A percentile compares a stretch with the other conserved stretches of the same genome.
These are phyloP conservation scores for Metschnikowia cubensis DNA, from an alignment of 805 yeast species.

Conservation along the genomic window DNA sequence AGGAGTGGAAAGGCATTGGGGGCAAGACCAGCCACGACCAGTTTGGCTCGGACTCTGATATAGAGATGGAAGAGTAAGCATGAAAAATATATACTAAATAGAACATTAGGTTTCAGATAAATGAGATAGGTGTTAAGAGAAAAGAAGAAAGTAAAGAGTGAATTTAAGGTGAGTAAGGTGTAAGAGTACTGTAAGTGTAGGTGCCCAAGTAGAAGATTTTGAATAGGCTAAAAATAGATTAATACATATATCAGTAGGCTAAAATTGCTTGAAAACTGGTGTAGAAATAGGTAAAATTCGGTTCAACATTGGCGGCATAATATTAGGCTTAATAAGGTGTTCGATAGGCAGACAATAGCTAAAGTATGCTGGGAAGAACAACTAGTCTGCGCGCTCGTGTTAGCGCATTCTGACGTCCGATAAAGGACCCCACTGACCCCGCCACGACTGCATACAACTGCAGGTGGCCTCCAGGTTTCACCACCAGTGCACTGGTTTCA, in stretches of 20 bases:
- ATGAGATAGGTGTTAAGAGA: neutral
- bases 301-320: too few species aligned
- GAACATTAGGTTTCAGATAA: neutral
- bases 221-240: too few species aligned
- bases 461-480: neutral
- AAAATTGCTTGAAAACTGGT: too few species aligned
- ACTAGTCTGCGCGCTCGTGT: neutral
- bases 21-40: constrained; percentile 10
- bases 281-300: too few species aligned
- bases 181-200: neutral
- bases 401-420: neutral
- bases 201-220: neutral
- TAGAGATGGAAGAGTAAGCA: constrained; percentile 14
- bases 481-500: neutral
- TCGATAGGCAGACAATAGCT: too few species aligned
- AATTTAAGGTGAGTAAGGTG: too few species aligned
- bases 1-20: constrained; percentile 14
- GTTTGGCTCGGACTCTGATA: constrained; percentile 12
- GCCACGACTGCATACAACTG: neutral
- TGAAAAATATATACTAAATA: neutral
- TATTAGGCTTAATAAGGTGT: too few species aligned
- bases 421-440: constrained; percentile 3
- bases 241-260: too few species aligned
- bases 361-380: neutral
- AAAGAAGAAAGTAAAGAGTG: neutral